Evolutionary conservation across 495 filamentous ascomycete genomes (phyloP).

Genomic region (Bryoglossum gracile): DNA sequence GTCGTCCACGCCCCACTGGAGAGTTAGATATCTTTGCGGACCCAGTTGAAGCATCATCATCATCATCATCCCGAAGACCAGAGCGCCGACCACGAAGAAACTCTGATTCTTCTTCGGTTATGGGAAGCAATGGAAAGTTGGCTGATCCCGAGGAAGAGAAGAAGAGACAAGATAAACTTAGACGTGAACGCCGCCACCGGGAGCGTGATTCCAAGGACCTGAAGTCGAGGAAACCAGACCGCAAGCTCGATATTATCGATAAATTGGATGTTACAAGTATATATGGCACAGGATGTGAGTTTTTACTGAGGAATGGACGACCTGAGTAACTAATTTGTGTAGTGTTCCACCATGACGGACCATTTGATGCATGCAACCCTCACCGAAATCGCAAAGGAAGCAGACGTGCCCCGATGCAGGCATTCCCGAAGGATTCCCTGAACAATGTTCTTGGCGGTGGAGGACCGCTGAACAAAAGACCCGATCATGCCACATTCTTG

Average conservation of each 20-base stretch:
- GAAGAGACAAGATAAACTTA: conserved; percentile 61
- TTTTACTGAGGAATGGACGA: neutral
- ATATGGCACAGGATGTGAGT: conserved; percentile 86
- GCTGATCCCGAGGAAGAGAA: conserved; percentile 48
- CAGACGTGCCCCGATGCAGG: conserved; percentile 87
- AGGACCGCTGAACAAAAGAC: conserved; percentile 72
- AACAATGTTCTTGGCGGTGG: conserved; percentile 90
- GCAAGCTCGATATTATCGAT: conserved; percentile 87
- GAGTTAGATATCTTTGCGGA: conserved; percentile 56
- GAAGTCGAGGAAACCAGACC: conserved; percentile 46
- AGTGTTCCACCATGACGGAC: conserved; percentile 99
- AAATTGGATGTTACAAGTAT: conserved; percentile 96
- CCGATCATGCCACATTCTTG: conserved; percentile 78
- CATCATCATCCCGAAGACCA: conserved; percentile 31
- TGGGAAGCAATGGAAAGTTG: conserved; percentile 38
- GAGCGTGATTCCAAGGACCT: conserved; percentile 49
- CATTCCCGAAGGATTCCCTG: conserved; percentile 81
- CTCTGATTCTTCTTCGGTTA: conserved; percentile 88
- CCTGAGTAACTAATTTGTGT: conserved; percentile 7
- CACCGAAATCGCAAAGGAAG: conserved; percentile 84
- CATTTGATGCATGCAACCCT: conserved; percentile 96
- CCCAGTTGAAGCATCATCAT: conserved; percentile 29
- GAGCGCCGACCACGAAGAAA: conserved; percentile 67
- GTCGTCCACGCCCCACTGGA: conserved; percentile 27
- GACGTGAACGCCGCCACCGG: conserved; percentile 61